Evolutionary conservation across 495 filamentous ascomycete genomes (phyloP).

Genomic region (Xylaria sp.): DNA sequence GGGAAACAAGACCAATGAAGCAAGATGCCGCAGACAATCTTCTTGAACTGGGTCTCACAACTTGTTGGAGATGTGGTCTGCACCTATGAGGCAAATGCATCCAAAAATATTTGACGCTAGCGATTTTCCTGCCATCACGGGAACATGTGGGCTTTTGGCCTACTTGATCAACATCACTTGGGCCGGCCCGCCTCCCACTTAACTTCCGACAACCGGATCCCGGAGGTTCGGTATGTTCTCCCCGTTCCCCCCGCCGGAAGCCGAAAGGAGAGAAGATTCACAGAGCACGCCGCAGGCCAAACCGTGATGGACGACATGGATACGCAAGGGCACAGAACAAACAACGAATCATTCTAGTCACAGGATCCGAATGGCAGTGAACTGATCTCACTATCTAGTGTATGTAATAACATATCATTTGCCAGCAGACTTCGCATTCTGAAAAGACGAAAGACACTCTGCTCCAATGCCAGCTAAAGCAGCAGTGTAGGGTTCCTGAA

Average conservation of each 20-base stretch:
- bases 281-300: background rate
- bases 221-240: conserved; percentile 6
- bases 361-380: background rate
- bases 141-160: background rate
- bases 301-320: background rate
- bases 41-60: background rate
- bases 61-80: background rate
- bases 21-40: background rate
- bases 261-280: background rate
- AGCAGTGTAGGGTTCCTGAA: background rate
- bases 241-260: conserved; percentile 8
- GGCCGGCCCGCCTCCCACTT: conserved; percentile 1
- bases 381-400: background rate
- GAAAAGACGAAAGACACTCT: background rate
- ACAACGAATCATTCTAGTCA: background rate
- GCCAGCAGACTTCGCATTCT: background rate
- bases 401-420: background rate
- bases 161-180: background rate
- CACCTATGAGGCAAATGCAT: background rate
- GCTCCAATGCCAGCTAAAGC: background rate
- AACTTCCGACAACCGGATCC: conserved; percentile 7
- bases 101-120: no score
- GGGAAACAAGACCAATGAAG: background rate
- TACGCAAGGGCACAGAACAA: background rate
- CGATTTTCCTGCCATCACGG: no score